Percentiles rank a stretch among this genome's conserved stretches.
These are phyloP conservation scores for Nothopassalora personata DNA, from an alignment of 2,329 filamentous ascomycete species.

Conservation along the genomic window DNA sequence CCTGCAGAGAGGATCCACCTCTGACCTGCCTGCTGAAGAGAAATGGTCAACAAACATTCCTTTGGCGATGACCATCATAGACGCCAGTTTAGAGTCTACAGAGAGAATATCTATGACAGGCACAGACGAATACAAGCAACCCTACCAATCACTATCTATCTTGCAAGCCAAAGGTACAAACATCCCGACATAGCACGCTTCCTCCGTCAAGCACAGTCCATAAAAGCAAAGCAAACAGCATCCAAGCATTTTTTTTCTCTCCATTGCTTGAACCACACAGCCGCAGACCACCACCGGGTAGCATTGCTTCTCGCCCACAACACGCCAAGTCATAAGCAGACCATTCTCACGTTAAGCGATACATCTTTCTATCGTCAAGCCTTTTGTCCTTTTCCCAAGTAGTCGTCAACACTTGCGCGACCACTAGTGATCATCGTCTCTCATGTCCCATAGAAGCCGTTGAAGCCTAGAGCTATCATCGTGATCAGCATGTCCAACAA, in stretches of 20 bases:
- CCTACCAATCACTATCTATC: background rate
- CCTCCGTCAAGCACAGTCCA: background rate
- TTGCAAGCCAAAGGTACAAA: background rate
- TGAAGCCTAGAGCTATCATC: background rate
- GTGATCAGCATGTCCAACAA: background rate
- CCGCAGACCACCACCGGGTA: background rate
- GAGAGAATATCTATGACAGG: background rate
- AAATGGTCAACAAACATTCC: too few species aligned
- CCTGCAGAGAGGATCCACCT: background rate
- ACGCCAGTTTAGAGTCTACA: too few species aligned
- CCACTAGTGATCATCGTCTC: background rate
- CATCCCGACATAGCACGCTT: background rate
- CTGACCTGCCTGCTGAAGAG: too few species aligned
- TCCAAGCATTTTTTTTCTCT: background rate
- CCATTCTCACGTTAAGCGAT: background rate
- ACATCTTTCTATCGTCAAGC: background rate
- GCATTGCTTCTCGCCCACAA: background rate
- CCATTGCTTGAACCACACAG: background rate
- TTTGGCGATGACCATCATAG: too few species aligned
- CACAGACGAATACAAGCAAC: background rate
- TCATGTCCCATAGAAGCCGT: background rate
- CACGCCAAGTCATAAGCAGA: background rate
- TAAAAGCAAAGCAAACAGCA: background rate
- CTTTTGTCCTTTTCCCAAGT: background rate
- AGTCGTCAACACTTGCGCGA: slow-evolving; percentile 4